Conservation (phyloP, 2,329 filamentous ascomycete species). For the Aspergillus ibericus region DNA sequence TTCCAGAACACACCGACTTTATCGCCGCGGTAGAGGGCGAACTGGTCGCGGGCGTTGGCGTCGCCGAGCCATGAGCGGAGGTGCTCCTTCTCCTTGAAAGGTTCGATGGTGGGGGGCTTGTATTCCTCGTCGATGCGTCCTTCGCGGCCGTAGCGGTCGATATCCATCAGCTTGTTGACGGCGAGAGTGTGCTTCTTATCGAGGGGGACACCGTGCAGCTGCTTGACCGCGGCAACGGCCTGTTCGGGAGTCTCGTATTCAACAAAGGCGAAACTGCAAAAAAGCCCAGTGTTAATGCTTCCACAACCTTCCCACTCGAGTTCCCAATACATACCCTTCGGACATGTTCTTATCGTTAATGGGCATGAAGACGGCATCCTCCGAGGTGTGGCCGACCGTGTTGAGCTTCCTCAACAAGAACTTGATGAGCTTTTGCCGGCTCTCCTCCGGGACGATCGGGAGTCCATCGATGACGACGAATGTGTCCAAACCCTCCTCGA, state of each 20-base stretch:
- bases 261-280: slow-evolving; percentile 94
- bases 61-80: slow-evolving; percentile 91
- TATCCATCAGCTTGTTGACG: slow-evolving; percentile 98
- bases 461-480: slow-evolving; percentile 97
- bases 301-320: slow-evolving; percentile 2
- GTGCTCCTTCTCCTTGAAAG: slow-evolving; percentile 91
- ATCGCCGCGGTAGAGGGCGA: slow-evolving; percentile 90
- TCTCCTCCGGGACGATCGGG: slow-evolving; percentile 82
- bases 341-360: slow-evolving; percentile 84
- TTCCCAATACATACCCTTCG: slow-evolving; percentile 64
- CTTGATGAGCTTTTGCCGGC: slow-evolving; percentile 91
- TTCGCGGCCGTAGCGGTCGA: slow-evolving; percentile 93
- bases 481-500: slow-evolving; percentile 93
- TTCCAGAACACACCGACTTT: slow-evolving; percentile 97
- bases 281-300: slow-evolving; percentile 19
- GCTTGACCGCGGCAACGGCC: slow-evolving; percentile 83
- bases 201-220: slow-evolving; percentile 80
- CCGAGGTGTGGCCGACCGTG: slow-evolving; percentile 77
- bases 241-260: slow-evolving; percentile 91
- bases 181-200: slow-evolving; percentile 95
- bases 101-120: slow-evolving; percentile 73
- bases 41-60: slow-evolving; percentile 86
- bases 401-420: slow-evolving; percentile 93
- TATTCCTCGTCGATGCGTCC: slow-evolving; percentile 93
- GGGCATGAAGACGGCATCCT: slow-evolving; percentile 92